phyloP scores from a whole-genome alignment of 352 stramenopile genomes.

The Phytophthora pinifolia region DNA sequence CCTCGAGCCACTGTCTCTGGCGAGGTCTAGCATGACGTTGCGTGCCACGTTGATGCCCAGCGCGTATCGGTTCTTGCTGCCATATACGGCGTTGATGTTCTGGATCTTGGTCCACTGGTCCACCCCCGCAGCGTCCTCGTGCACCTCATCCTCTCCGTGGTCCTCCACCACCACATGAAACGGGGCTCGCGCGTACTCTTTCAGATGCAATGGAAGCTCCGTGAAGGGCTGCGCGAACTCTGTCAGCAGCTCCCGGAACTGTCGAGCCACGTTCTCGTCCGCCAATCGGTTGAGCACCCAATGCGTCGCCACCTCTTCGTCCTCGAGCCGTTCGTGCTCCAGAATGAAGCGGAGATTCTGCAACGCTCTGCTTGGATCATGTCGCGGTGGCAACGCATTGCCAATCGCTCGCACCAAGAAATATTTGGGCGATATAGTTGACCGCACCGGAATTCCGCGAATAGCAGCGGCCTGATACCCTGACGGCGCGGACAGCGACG shows the following conservation, averaged over 20 bases:
- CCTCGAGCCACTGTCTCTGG: slow-evolving; percentile 27
- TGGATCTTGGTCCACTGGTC: slow-evolving; percentile 37
- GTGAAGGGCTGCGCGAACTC: slow-evolving; percentile 41
- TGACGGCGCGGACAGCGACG: slow-evolving; percentile 13
- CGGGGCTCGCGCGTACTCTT: slow-evolving; percentile 32
- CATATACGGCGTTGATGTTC: slow-evolving; percentile 43
- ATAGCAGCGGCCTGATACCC: not conserved
- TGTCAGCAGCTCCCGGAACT: slow-evolving; percentile 36
- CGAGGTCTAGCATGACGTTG: slow-evolving; percentile 52
- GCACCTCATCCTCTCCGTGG: slow-evolving; percentile 33
- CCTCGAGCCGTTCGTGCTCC: slow-evolving; percentile 48
- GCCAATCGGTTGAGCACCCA: slow-evolving; percentile 60
- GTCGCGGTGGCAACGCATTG: slow-evolving; percentile 56
- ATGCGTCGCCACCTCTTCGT: slow-evolving; percentile 35
- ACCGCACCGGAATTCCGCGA: not conserved
- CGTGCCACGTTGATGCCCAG: slow-evolving; percentile 52
- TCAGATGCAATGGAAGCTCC: slow-evolving; percentile 42
- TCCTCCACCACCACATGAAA: slow-evolving; percentile 54
- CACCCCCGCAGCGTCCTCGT: slow-evolving; percentile 15
- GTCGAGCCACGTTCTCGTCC: slow-evolving; percentile 21
- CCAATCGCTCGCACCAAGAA: slow-evolving; percentile 45
- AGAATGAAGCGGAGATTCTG: slow-evolving; percentile 52
- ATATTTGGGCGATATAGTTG: slow-evolving; percentile 22
- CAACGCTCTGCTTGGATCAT: slow-evolving; percentile 41
- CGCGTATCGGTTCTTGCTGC: slow-evolving; percentile 51